These are phyloP conservation scores for Coniochaeta sp. DNA, from an alignment of 2,329 filamentous ascomycete species.

Conservation along the genomic window DNA sequence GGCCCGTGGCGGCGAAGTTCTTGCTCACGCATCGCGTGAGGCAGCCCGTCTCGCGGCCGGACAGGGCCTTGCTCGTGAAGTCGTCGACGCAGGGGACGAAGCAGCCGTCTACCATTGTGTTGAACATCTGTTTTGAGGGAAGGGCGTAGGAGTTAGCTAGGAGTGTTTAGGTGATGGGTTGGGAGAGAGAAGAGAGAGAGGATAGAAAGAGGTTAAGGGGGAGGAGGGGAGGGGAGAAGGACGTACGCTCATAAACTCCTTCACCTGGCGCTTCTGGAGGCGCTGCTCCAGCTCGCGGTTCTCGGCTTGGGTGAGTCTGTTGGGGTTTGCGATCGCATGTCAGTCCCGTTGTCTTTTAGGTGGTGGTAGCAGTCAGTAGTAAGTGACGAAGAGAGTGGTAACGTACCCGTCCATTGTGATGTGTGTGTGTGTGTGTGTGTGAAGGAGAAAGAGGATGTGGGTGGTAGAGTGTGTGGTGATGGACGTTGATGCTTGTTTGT, in stretches of 20 bases:
- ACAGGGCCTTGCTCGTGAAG: conserved; percentile 95
- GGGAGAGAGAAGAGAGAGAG: not conserved
- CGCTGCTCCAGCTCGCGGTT: conserved; percentile 89
- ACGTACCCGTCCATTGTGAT: conserved; percentile 1
- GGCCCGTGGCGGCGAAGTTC: conserved; percentile 85
- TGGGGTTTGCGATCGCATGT: too few species aligned
- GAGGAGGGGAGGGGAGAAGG: not conserved
- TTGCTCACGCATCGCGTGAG: conserved; percentile 94
- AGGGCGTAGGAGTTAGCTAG: too few species aligned
- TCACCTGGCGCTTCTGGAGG: conserved; percentile 97
- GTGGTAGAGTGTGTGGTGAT: not conserved
- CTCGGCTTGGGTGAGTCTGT: conserved; percentile 65
- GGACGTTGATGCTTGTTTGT: not conserved
- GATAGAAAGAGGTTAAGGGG: too few species aligned
- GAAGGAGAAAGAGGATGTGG: too few species aligned
- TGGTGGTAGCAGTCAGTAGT: not conserved
- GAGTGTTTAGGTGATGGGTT: not conserved
- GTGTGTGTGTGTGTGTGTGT: not conserved
- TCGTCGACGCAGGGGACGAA: conserved; percentile 97
- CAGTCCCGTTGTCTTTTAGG: not conserved
- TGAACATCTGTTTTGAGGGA: conserved; percentile 49
- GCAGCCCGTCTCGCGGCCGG: conserved; percentile 82
- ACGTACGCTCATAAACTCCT: conserved; percentile 95
- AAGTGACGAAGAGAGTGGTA: not conserved
- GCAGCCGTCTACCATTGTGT: conserved; percentile 74